Base-by-base conservation (phyloP, 108 stramenopile species). In the Skeletonema costatum region DNA sequence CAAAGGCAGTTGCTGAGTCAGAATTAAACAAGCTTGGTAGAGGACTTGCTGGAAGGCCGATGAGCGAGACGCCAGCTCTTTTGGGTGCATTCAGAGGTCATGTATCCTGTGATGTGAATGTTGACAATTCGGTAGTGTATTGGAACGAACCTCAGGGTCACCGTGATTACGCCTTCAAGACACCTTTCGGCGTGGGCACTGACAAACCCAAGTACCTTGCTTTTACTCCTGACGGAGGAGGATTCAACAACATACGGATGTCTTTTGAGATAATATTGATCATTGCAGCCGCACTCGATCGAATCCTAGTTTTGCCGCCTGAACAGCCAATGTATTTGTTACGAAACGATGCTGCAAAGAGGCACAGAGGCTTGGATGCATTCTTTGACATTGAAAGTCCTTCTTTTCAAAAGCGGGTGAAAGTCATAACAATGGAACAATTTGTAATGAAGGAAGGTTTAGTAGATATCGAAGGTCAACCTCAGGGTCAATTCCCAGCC, bases 241-340 rank as follows among this genome's bases (percentile, higher is more conserved):
- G 90, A 61, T 93, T 80, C 85, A 90, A 90, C 66, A 91, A 91
- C 60, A 88, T 87, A 25, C 87, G 90, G 36, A 91, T 92, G 90
- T 86, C 75, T n/a, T 81, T 94, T 67, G 97, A 96, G 82, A 89
- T 81, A 32, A 75, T 97, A 60, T 67, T 95, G 35, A 89, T 94
- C 30, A 33, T 93, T 35, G 97, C 93, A 30, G 79, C 88, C 38
- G 90, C 85, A 30, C 92, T 89, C 5, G 92, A 93, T 32, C 79
- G 96, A 31, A 92, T 89, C 1, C 59, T 97, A 5, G 89, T 97
- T 2, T 64, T 96, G 58, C 97, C 95, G 14, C 97, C 97, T n/a
- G 89, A 89, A 31, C 60, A 86, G 44, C 90, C 90, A 3, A 68
- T 94, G 35, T 97, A 97, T 74, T 53, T 97, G 10, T 70, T 97